A percentile compares a stretch with the other conserved stretches of the same genome.
Evolutionary conservation across 1,284 basidiomycete genomes (phyloP).

Genomic region (Melampsora abietis-canadensis): DNA sequence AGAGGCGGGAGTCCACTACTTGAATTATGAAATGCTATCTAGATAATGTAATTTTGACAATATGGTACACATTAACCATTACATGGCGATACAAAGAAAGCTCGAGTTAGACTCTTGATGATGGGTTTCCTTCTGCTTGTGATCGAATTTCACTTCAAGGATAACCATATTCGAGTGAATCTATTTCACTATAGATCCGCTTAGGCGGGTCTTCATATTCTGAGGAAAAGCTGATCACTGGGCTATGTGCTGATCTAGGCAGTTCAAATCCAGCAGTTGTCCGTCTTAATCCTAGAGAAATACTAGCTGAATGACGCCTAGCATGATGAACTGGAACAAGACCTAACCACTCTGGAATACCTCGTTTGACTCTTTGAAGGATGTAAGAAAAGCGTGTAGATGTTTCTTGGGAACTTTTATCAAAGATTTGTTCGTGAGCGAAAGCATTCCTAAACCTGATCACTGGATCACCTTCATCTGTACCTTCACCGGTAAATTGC

Average conservation of each 20-base stretch:
- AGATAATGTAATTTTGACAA: too few species aligned
- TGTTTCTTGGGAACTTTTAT: slow-evolving; percentile 58
- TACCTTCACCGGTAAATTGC: slow-evolving; percentile 65
- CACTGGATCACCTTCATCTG: slow-evolving; percentile 64
- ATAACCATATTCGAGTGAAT: not conserved
- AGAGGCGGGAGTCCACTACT: too few species aligned
- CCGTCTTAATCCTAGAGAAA: not conserved
- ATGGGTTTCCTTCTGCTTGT: too few species aligned
- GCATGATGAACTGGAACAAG: slow-evolving; percentile 5
- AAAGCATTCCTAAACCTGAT: slow-evolving; percentile 64
- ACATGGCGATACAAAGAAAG: too few species aligned
- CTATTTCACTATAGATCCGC: not conserved
- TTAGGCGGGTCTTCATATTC: not conserved
- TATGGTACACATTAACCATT: too few species aligned
- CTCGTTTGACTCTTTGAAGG: not conserved
- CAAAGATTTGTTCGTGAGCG: slow-evolving; percentile 69
- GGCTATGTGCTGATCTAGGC: not conserved
- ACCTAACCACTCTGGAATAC: not conserved
- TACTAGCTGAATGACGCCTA: slow-evolving; percentile 2
- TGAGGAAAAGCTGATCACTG: not conserved
- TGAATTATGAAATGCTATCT: too few species aligned
- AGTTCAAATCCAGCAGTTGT: slow-evolving; percentile 2
- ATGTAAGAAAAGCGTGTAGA: not conserved
- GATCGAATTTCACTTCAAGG: not conserved
- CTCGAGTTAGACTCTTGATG: too few species aligned